Evolutionary conservation across 2,329 filamentous ascomycete genomes (phyloP).

Genomic region (Colletotrichum endophyticum): DNA sequence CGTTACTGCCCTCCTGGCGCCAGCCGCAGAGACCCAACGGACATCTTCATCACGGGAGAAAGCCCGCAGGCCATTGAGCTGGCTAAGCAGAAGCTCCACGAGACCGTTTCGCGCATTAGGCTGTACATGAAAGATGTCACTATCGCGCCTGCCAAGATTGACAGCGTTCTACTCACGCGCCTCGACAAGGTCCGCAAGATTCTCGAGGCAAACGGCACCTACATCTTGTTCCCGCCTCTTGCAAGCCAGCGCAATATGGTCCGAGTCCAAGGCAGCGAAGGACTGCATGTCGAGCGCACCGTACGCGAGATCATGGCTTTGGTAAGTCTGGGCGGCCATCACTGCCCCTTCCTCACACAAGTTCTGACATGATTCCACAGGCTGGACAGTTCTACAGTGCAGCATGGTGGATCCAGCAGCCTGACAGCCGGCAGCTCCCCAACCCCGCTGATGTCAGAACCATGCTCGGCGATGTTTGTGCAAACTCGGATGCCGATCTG

Average conservation of each 20-base stretch:
- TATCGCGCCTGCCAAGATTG: conserved; percentile 90
- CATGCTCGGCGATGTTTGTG: conserved; percentile 96
- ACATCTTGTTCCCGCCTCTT: conserved; percentile 88
- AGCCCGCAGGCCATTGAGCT: conserved; percentile 81
- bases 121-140: conserved; percentile 91
- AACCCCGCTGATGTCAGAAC: conserved; percentile 76
- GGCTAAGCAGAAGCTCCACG: conserved; percentile 90
- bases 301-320: conserved; percentile 95
- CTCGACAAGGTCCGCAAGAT: conserved; percentile 98
- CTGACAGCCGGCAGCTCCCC: conserved; percentile 53
- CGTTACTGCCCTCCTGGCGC: conserved; percentile 87
- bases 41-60: conserved; percentile 95
- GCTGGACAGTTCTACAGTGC: conserved; percentile 98
- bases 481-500: conserved; percentile 93
- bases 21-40: conserved; percentile 79
- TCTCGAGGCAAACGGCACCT: conserved; percentile 94
- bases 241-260: conserved; percentile 85
- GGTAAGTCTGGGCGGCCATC: conserved; percentile 55
- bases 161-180: conserved; percentile 88
- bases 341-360: neutral
- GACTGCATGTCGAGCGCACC: conserved; percentile 91
- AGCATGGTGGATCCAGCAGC: conserved; percentile 75
- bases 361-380: conserved; percentile 47
- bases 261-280: conserved; percentile 90
- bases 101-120: conserved; percentile 80